Percentiles rank a stretch among this genome's conserved stretches.
Conservation (phyloP, 306 rosid species). For the Fragaria vesca region DNA sequence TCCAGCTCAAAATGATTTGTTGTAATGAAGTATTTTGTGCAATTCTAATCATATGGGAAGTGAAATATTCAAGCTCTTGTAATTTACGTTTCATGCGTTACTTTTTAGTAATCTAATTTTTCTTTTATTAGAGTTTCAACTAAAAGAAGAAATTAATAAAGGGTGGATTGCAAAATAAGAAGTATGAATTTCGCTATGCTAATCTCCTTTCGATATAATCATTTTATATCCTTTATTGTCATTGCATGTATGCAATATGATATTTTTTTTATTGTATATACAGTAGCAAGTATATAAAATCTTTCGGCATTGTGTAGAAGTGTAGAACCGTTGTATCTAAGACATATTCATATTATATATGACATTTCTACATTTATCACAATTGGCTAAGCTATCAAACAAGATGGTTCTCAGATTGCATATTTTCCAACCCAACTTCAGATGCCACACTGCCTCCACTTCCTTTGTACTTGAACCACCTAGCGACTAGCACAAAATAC, state of each 20-base stretch:
- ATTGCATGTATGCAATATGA: neutral
- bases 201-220: neutral
- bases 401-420: conserved; percentile 17
- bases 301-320: neutral
- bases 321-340: neutral
- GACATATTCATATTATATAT: neutral
- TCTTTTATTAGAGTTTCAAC: too few species aligned
- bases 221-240: neutral
- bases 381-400: conserved; percentile 19
- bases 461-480: conserved; percentile 63
- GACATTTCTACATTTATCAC: neutral
- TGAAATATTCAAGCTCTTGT: too few species aligned
- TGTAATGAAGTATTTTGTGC: neutral
- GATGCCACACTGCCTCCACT: neutral
- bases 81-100: too few species aligned
- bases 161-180: too few species aligned
- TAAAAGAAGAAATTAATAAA: too few species aligned
- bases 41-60: too few species aligned
- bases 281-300: neutral
- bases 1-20: too few species aligned
- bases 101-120: too few species aligned
- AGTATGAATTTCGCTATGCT: too few species aligned
- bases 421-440: conserved; percentile 27
- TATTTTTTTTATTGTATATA: neutral
- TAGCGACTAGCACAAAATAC: conserved; percentile 49